phyloP scores from a whole-genome alignment of 805 yeast genomes.

The Wickerhamiella azyma region DNA sequence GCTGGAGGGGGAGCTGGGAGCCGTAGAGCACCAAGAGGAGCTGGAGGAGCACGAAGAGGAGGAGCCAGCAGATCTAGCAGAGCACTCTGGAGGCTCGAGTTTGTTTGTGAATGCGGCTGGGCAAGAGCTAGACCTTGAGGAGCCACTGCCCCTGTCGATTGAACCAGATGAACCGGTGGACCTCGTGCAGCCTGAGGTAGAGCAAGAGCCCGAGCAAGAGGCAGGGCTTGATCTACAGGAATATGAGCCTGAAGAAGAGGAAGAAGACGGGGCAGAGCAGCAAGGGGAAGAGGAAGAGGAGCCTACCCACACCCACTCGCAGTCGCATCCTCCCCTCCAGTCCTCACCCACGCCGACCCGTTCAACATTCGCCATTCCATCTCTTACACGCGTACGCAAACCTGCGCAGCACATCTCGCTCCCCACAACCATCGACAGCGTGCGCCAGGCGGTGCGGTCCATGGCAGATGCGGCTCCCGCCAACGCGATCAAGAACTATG shows the following conservation, averaged over 20 bases:
- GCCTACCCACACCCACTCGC: background rate
- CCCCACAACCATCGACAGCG: slow-evolving; percentile 12
- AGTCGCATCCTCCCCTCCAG: slow-evolving; percentile 4
- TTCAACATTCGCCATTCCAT: background rate
- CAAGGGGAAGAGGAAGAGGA: too few relatives aligned
- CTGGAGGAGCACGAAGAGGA: slow-evolving; percentile 12
- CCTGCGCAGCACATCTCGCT: slow-evolving; percentile 13
- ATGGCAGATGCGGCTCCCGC: background rate
- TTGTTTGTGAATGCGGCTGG: too few relatives aligned
- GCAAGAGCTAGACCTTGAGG: too few relatives aligned
- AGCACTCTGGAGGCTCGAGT: too few relatives aligned
- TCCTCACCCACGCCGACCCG: background rate
- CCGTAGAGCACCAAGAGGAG: background rate
- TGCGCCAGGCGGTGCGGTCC: slow-evolving; percentile 7
- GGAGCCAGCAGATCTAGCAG: slow-evolving; percentile 12
- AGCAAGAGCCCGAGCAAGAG: slow-evolving; percentile 14
- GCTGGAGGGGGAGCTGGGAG: background rate
- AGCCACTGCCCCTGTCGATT: background rate
- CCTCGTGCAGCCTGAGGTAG: slow-evolving; percentile 12
- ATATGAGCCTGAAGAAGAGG: too few relatives aligned
- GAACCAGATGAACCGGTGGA: slow-evolving; percentile 14
- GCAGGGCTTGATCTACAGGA: background rate
- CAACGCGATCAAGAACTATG: slow-evolving; percentile 16
- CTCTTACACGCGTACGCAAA: slow-evolving; percentile 7
- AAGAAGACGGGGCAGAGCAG: too few relatives aligned